A percentile compares a stretch with the other conserved stretches of the same genome.
These are phyloP conservation scores for Metschnikowia anglica DNA, from an alignment of 805 yeast genomes.

Conservation along the genomic window DNA sequence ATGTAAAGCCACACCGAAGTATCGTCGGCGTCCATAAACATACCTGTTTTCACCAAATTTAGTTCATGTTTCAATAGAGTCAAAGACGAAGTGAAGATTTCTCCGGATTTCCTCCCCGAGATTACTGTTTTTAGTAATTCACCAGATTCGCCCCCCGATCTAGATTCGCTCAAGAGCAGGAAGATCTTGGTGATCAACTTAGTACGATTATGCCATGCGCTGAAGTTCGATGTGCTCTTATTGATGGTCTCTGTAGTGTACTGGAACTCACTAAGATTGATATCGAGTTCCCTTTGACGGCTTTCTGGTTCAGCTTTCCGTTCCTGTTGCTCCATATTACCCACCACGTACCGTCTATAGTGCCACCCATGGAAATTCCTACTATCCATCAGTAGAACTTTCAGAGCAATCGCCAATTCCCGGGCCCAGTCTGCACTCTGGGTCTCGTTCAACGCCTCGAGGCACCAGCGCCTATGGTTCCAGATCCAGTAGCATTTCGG, in stretches of 20 bases:
- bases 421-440: constrained; percentile 59
- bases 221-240: constrained; percentile 83
- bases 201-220: constrained; percentile 93
- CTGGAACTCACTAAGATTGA: constrained; percentile 55
- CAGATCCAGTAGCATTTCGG: constrained; percentile 98
- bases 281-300: constrained; percentile 21
- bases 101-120: too few relatives aligned
- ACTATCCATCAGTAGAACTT: constrained; percentile 66
- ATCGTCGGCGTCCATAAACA: constrained; percentile 91
- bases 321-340: constrained; percentile 28
- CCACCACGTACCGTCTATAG: constrained; percentile 73
- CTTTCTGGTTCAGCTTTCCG: neutral
- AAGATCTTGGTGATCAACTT: constrained; percentile 60
- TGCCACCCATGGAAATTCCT: constrained; percentile 97
- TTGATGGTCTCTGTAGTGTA: constrained; percentile 80
- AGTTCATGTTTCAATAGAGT: constrained; percentile 56
- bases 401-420: constrained; percentile 70
- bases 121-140: too few relatives aligned
- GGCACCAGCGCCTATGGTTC: constrained; percentile 87
- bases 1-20: constrained; percentile 91
- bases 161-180: constrained; percentile 13
- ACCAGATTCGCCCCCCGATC: too few relatives aligned
- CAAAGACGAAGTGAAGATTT: constrained; percentile 21
- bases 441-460: constrained; percentile 45
- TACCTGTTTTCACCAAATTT: constrained; percentile 71